Conservation (phyloP, 768 basidiomycete genomes). For the Russula virescens region DNA sequence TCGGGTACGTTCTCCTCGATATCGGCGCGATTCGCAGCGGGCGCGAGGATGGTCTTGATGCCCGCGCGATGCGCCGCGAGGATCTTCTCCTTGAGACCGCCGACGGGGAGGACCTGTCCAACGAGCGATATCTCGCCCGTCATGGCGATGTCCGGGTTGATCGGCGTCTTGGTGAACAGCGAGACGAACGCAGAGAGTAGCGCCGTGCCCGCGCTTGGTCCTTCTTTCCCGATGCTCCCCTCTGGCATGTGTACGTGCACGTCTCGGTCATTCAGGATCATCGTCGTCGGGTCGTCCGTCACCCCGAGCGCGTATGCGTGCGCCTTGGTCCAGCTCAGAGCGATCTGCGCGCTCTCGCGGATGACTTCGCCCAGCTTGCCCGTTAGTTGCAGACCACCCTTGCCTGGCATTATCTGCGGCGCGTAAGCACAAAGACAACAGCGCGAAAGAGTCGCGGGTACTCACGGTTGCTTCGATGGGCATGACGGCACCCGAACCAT, state of each 20-base stretch:
- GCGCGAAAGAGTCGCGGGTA: conserved; percentile 17
- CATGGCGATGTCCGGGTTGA: conserved; percentile 92
- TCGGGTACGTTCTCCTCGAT: conserved; percentile 97
- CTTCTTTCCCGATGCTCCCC: conserved; percentile 90
- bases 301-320: conserved; percentile 89
- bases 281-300: conserved; percentile 61
- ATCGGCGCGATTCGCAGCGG: conserved; percentile 84
- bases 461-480: conserved; percentile 90
- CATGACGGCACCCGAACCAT: conserved; percentile 96
- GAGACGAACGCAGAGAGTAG: conserved; percentile 88
- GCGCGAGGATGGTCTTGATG: conserved; percentile 86
- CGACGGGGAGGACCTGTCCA: conserved; percentile 93
- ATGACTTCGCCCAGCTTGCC: conserved; percentile 99
- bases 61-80: conserved; percentile 95
- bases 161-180: conserved; percentile 78
- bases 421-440: not conserved
- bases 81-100: conserved; percentile 94
- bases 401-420: conserved; percentile 88
- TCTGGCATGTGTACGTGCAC: conserved; percentile 98
- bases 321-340: conserved; percentile 85
- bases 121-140: conserved; percentile 97
- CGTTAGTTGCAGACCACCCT: conserved; percentile 85
- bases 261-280: conserved; percentile 80
- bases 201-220: conserved; percentile 94
- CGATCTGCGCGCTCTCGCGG: conserved; percentile 92